Conservation (phyloP, 1,139 yeast genomes). For the Geotrichum carabidarum region DNA sequence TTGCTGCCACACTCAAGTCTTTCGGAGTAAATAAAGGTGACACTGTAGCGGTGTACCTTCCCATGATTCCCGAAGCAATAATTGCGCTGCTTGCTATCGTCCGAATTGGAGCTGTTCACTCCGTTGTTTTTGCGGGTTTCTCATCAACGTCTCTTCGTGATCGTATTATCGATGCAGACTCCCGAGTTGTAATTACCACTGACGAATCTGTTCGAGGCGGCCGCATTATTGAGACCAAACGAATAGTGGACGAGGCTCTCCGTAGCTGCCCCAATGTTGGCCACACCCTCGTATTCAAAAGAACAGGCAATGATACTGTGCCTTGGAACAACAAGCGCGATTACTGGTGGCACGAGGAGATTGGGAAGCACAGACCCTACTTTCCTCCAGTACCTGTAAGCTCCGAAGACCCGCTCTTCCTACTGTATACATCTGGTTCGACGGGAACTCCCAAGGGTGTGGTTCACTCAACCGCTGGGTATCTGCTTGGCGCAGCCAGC, state of each 20-base stretch:
- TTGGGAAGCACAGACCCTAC: conserved; percentile 60
- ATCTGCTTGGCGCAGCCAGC: conserved; percentile 62
- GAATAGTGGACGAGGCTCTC: conserved; percentile 77
- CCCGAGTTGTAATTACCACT: conserved; percentile 67
- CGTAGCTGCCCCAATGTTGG: conserved; percentile 62
- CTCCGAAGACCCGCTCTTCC: conserved; percentile 59
- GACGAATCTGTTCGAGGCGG: conserved; percentile 83
- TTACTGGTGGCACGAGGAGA: conserved; percentile 78
- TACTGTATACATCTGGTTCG: conserved; percentile 47
- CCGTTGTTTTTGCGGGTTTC: conserved; percentile 82
- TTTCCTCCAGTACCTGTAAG: conserved; percentile 55
- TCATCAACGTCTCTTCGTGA: conserved; percentile 73
- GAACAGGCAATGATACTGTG: conserved; percentile 65
- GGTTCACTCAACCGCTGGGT: conserved; percentile 75
- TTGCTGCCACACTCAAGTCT: conserved; percentile 37
- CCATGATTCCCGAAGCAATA: conserved; percentile 81
- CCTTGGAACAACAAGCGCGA: conserved; percentile 62
- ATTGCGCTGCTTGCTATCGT: conserved; percentile 67
- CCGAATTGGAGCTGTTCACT: conserved; percentile 76
- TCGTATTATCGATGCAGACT: conserved; percentile 72
- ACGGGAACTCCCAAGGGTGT: conserved; percentile 55
- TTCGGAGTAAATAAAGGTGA: conserved; percentile 76
- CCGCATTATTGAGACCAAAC: conserved; percentile 74
- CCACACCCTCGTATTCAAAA: conserved; percentile 64
- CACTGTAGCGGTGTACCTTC: conserved; percentile 78